phyloP scores from a whole-genome alignment of 306 rosid species.

The Prunus padus region DNA sequence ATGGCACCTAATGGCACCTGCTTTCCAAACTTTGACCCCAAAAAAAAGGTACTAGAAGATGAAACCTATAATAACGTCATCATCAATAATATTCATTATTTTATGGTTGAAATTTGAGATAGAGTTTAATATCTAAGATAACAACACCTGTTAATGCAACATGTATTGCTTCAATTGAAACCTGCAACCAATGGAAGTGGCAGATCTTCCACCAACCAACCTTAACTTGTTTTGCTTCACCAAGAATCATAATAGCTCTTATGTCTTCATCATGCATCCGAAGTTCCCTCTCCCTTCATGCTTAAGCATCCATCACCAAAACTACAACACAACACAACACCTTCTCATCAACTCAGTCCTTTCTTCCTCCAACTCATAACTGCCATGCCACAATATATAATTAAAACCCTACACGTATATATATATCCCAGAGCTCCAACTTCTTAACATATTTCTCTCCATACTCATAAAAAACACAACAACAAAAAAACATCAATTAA shows the following conservation, averaged over 20 bases:
- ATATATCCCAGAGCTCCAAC: constrained; percentile 7
- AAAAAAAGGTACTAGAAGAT: no score
- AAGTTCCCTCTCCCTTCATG: constrained; percentile 37
- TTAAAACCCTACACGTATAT: background rate
- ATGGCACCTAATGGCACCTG: no score
- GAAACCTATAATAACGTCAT: no score
- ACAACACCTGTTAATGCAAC: background rate
- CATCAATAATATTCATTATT: no score
- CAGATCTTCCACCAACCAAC: constrained; percentile 40
- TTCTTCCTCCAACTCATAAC: constrained; percentile 9
- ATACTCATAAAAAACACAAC: background rate
- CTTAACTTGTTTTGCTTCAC: constrained; percentile 41
- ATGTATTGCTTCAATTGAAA: background rate
- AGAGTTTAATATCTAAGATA: no score
- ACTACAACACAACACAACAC: background rate
- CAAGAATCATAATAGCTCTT: constrained; percentile 39
- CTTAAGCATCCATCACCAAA: constrained; percentile 40
- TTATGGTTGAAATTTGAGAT: no score
- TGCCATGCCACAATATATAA: background rate
- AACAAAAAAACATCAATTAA: background rate
- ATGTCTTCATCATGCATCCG: constrained; percentile 44
- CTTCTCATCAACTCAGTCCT: background rate
- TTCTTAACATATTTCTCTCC: background rate
- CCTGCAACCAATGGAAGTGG: constrained; percentile 2
- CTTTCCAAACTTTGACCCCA: no score